phyloP scores from a whole-genome alignment of 1,139 yeast genomes.

The Hansenula sp. region DNA sequence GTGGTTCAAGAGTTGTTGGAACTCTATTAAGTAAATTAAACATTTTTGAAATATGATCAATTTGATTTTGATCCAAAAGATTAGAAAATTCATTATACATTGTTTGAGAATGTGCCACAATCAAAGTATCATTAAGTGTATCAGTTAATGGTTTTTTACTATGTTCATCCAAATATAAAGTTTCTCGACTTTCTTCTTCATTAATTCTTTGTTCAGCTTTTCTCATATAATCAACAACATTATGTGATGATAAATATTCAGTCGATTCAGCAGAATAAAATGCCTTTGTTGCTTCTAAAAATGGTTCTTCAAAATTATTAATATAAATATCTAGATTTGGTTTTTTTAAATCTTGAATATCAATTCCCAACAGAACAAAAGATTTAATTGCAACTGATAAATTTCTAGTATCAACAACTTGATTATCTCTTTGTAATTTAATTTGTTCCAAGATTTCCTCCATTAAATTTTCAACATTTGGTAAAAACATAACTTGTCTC shows the following conservation, averaged over 20 bases:
- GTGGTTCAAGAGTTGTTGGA: conserved; percentile 68
- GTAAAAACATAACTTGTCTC: conserved; percentile 78
- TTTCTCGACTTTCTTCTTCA: conserved; percentile 78
- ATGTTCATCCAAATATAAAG: conserved; percentile 79
- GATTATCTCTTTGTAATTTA: conserved; percentile 75
- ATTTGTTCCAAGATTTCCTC: conserved; percentile 73
- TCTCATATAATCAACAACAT: conserved; percentile 87
- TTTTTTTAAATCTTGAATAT: conserved; percentile 77
- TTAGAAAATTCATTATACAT: conserved; percentile 74
- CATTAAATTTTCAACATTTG: conserved; percentile 56
- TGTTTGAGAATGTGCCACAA: conserved; percentile 71
- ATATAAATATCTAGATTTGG: conserved; percentile 80
- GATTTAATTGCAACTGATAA: conserved; percentile 79
- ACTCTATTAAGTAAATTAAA: conserved; percentile 73
- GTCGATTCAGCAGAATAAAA: conserved; percentile 72
- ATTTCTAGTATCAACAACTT: conserved; percentile 62
- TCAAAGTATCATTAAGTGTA: conserved; percentile 69
- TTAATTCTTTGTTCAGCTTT: conserved; percentile 78
- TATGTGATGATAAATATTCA: conserved; percentile 62
- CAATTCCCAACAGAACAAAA: conserved; percentile 73
- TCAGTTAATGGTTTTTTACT: conserved; percentile 76
- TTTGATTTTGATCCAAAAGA: conserved; percentile 72
- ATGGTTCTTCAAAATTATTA: conserved; percentile 71
- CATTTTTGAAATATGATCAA: conserved; percentile 74
- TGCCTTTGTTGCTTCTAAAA: conserved; percentile 66